These are phyloP conservation scores for Metschnikowia gruessii DNA, from an alignment of 805 yeast species.

Conservation along the genomic window DNA sequence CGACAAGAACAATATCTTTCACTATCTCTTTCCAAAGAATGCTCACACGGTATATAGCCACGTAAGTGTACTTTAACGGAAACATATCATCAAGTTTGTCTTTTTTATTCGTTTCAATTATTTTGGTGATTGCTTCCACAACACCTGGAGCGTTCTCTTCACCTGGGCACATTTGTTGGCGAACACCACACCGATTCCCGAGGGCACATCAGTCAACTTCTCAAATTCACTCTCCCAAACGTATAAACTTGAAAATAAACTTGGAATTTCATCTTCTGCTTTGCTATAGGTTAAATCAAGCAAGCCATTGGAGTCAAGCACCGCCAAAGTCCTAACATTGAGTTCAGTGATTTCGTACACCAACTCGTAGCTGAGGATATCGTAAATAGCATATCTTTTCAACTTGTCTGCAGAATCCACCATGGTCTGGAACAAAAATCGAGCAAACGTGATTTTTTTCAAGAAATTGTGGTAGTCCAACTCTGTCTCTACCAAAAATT, in stretches of 20 bases:
- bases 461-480: too few species aligned
- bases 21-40: too few species aligned
- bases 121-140: neutral
- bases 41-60: too few species aligned
- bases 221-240: neutral
- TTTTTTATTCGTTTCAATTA: too few species aligned
- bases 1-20: too few species aligned
- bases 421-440: neutral
- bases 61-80: too few species aligned
- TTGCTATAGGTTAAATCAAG: too few species aligned
- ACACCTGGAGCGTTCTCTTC: neutral
- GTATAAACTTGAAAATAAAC: neutral
- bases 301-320: neutral
- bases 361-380: neutral
- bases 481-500: neutral
- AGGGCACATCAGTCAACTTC: neutral
- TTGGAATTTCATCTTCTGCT: neutral
- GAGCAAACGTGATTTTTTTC: neutral
- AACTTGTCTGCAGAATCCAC: neutral
- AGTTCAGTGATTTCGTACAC: neutral
- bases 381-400: neutral
- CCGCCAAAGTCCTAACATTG: neutral
- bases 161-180: neutral
- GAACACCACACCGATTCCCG: neutral
- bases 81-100: too few species aligned